Conservation (phyloP, 2,329 filamentous ascomycete genomes). For the Hypoxylon sp. region DNA sequence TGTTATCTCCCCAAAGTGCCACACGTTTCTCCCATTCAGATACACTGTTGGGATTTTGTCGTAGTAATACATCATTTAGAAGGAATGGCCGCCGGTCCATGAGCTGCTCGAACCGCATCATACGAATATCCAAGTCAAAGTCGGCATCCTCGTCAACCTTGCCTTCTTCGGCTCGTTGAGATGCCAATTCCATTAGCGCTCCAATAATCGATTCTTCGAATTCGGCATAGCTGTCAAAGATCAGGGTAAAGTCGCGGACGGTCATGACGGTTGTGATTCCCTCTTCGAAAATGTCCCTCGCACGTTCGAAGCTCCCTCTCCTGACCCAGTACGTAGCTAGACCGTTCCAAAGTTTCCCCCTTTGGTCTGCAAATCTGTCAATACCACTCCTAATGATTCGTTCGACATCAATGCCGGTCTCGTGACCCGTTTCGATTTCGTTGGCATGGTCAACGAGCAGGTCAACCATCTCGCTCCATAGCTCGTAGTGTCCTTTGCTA, state of each 20-base stretch:
- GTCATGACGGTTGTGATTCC: constrained; percentile 99
- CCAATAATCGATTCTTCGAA: constrained; percentile 97
- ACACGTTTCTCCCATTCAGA: constrained; percentile 97
- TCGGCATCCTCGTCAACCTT: constrained; percentile 86
- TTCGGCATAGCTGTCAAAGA: constrained; percentile 96
- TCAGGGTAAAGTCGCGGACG: constrained; percentile 94
- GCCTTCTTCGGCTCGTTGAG: constrained; percentile 82
- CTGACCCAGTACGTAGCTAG: constrained; percentile 98
- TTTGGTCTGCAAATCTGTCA: constrained; percentile 89
- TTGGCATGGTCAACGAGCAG: constrained; percentile 91
- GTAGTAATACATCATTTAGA: constrained; percentile 92
- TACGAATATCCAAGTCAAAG: constrained; percentile 93
- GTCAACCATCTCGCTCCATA: constrained; percentile 99
- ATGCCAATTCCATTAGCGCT: constrained; percentile 89
- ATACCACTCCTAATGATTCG: constrained; percentile 94
- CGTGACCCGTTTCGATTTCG: constrained; percentile 84
- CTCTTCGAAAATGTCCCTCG: constrained; percentile 94
- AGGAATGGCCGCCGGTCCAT: constrained; percentile 98
- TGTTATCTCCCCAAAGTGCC: constrained; percentile 95
- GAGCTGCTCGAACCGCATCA: constrained; percentile 97
- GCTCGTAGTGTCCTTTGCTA: constrained; percentile 93
- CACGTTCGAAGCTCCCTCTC: constrained; percentile 90
- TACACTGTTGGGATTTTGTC: constrained; percentile 97
- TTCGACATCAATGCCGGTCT: constrained; percentile 90
- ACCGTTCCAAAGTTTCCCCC: constrained; percentile 94